Percentiles rank a stretch among this genome's conserved stretches.
These are phyloP conservation scores for Limnanthes douglasii DNA, from an alignment of 345 rosid genomes.

Conservation along the genomic window DNA sequence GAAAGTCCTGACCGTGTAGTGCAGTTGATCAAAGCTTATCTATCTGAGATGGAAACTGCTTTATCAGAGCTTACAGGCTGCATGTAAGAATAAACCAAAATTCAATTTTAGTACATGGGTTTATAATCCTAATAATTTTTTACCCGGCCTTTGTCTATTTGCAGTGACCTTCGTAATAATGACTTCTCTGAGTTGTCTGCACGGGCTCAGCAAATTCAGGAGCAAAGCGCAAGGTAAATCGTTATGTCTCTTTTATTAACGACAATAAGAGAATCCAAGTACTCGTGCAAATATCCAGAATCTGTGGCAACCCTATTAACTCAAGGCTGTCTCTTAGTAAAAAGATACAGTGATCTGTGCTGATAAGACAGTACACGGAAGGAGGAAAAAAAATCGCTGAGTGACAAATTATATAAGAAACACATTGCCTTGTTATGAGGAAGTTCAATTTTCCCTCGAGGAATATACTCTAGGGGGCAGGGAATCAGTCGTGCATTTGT, in stretches of 20 bases:
- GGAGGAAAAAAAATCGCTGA: too few species aligned
- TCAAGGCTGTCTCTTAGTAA: too few species aligned
- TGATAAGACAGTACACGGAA: too few species aligned
- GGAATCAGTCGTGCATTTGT: too few species aligned
- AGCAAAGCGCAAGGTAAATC: constrained; percentile 28
- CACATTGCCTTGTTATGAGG: too few species aligned
- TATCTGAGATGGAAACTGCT: constrained; percentile 16
- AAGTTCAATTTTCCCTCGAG: too few species aligned
- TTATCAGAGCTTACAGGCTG: constrained; percentile 18
- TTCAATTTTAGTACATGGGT: background rate
- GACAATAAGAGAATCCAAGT: background rate
- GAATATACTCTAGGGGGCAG: too few species aligned
- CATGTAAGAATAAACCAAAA: constrained; percentile 10
- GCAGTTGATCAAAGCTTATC: constrained; percentile 23
- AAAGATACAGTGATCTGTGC: too few species aligned
- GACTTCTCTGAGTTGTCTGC: constrained; percentile 21
- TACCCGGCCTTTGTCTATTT: constrained; percentile 5
- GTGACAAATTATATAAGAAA: too few species aligned
- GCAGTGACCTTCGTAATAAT: constrained; percentile 21
- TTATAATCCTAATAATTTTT: too few species aligned
- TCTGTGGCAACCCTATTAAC: too few species aligned
- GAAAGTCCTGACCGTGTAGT: constrained; percentile 17
- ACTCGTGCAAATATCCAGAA: too few species aligned
- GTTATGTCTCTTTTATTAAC: background rate
- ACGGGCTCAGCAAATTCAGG: constrained; percentile 15